Base-by-base conservation (phyloP, 2,329 filamentous ascomycete species). In the Fusarium begoniae region DNA sequence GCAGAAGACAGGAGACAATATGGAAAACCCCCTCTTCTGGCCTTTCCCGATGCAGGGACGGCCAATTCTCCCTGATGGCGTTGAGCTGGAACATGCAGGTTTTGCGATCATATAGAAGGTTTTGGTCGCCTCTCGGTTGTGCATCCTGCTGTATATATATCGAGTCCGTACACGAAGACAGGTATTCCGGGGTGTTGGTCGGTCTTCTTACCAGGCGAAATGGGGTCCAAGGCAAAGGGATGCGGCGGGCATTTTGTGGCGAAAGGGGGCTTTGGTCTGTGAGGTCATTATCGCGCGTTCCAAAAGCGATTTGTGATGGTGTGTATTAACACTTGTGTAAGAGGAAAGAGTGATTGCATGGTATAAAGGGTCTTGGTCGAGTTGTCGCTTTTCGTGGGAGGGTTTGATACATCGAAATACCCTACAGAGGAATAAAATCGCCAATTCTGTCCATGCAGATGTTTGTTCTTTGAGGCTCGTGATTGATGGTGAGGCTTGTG, bases 11-110 rank as follows among this genome's bases (percentile, higher is more conserved):
- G 82, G 82, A 1, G 83, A 84, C 28, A 80, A 76, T 26, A 79
- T 85, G 69, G 85, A 88, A 66, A 89, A 89, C 62, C 88, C 88
- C 24, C 80, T 90, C 5, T 90, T 90, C 74, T 90, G 89, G 89
- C 88, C 88, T 2, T 90, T 90, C 68, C 88, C 89, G 0, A 87
- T 90, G 86, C 88, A 90, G 73, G 88, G 88, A 0, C 83, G 88
- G 28, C 88, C 88, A 7, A 87, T 90, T 65, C 72, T 90, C 35
- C 85, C 87, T 0, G 82, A 79, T 1, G 87, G 87, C 2, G 75
- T 82, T 37, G 82, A 85, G 56, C 75, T 90, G 59, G 82, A 85
- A 72, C 84, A 87, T 37, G 87, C 88, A 5, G 89, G 89, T 0
- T 90, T 90, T 75, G 83, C 82, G 30, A 67, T 84, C 24, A 18